Percentiles rank a stretch among this genome's conserved stretches.
Evolutionary conservation across 176 grass and related monocot genomes (phyloP).

Genomic region (Juncus inflexus): DNA sequence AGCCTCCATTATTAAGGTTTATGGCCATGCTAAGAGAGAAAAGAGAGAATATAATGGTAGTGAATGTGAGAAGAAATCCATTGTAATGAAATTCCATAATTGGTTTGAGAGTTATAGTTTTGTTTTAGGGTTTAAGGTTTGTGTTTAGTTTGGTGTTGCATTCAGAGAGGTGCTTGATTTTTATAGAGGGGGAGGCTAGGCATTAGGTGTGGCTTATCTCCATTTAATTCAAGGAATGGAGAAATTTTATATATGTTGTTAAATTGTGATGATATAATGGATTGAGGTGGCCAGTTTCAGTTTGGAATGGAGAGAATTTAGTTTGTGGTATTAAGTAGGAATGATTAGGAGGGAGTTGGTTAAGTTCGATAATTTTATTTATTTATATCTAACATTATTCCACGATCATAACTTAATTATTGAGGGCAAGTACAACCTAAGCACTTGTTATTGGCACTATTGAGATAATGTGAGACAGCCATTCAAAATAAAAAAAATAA

Average conservation of each 20-base stretch:
- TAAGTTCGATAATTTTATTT: conserved; percentile 53
- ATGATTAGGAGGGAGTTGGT: conserved; percentile 19
- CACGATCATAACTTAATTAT: conserved; percentile 26
- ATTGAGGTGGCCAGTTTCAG: neutral
- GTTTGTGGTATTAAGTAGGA: conserved; percentile 20
- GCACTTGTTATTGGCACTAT: conserved; percentile 22
- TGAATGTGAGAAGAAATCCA: conserved; percentile 22
- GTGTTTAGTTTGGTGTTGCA: neutral
- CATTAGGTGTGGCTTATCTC: conserved; percentile 19
- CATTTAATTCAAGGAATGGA: neutral
- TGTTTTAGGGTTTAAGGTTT: neutral
- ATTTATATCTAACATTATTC: conserved; percentile 21
- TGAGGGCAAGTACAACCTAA: conserved; percentile 59
- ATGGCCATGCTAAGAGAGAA: neutral
- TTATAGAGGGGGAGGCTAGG: conserved; percentile 4
- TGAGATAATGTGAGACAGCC: neutral
- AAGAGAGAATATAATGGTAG: conserved; percentile 11
- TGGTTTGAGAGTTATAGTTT: neutral
- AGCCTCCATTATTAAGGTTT: conserved; percentile 10
- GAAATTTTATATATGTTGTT: neutral
- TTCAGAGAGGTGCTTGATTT: conserved; percentile 12
- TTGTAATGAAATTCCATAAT: conserved; percentile 29
- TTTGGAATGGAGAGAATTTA: neutral
- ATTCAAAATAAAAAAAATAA: neutral
- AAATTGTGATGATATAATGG: neutral